Conservation (phyloP, 2,329 filamentous ascomycete genomes). For the Cercospora nicotianae region DNA sequence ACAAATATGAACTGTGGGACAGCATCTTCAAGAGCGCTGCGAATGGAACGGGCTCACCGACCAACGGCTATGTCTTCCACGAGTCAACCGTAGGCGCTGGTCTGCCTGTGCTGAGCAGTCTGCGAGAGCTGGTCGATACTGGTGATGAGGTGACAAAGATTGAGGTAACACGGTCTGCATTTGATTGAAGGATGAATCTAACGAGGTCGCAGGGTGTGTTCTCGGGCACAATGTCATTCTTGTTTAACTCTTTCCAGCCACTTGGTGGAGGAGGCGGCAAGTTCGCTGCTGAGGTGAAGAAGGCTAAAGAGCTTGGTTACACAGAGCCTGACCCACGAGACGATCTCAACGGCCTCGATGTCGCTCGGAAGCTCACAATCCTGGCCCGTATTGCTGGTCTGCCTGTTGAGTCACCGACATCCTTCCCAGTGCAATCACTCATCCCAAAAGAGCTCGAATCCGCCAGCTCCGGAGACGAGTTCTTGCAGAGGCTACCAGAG, state of each 20-base stretch:
- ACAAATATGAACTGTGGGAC: conserved; percentile 77
- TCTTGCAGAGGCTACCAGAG: conserved; percentile 73
- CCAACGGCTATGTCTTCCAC: conserved; percentile 80
- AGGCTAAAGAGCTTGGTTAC: conserved; percentile 90
- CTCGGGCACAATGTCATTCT: conserved; percentile 94
- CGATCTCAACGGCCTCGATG: conserved; percentile 82
- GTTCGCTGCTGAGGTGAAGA: conserved; percentile 88
- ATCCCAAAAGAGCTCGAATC: conserved; percentile 85
- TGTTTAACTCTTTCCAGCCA: conserved; percentile 96
- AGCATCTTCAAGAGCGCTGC: conserved; percentile 77
- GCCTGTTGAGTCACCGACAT: conserved; percentile 75
- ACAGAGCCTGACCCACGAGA: conserved; percentile 86
- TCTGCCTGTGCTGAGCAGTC: conserved; percentile 85
- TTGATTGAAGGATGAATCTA: not conserved
- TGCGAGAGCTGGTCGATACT: conserved; percentile 91
- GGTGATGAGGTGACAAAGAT: conserved; percentile 90
- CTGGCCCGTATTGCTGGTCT: conserved; percentile 83
- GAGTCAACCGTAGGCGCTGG: conserved; percentile 94
- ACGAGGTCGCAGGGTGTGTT: conserved; percentile 67
- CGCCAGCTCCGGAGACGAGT: conserved; percentile 76
- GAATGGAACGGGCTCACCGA: conserved; percentile 52
- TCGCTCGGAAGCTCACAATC: conserved; percentile 95
- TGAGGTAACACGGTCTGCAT: conserved; percentile 52
- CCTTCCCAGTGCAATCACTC: conserved; percentile 90
- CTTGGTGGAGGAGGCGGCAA: conserved; percentile 71